Evolutionary conservation across 1,139 yeast genomes (phyloP).

Genomic region (Protomyces inundatus): DNA sequence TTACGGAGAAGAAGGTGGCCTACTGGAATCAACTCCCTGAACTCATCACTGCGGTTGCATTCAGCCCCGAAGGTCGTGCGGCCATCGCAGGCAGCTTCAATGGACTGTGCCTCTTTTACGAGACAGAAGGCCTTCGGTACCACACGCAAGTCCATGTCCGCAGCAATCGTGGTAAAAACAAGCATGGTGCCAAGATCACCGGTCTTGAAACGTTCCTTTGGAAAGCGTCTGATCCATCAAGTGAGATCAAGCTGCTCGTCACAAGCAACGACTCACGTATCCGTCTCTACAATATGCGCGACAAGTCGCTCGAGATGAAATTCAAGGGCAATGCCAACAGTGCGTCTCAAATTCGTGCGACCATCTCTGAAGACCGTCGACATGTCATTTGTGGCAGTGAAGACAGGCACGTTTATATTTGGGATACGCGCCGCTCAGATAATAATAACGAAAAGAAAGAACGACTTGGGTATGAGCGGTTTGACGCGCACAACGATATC

Average conservation of each 20-base stretch:
- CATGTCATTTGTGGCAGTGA: conserved; percentile 47
- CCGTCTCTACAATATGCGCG: conserved; percentile 57
- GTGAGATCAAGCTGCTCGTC: conserved; percentile 34
- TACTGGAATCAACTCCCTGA: conserved; percentile 44
- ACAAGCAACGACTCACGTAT: conserved; percentile 78
- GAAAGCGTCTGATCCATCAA: conserved; percentile 32
- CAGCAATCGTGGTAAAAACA: conserved; percentile 32
- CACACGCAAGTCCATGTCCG: conserved; percentile 53
- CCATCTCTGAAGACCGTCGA: conserved; percentile 51
- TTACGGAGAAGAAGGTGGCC: conserved; percentile 63
- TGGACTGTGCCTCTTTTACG: conserved; percentile 61
- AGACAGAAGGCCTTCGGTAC: conserved; percentile 59
- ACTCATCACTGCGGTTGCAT: conserved; percentile 62
- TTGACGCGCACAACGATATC: conserved; percentile 65
- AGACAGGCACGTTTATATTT: conserved; percentile 53
- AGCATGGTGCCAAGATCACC: conserved; percentile 49
- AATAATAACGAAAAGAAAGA: conserved; percentile 28
- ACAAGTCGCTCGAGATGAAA: conserved; percentile 56
- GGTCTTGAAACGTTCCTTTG: conserved; percentile 41
- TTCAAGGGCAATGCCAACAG: conserved; percentile 70
- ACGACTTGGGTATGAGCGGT: conserved; percentile 32
- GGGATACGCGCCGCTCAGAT: conserved; percentile 45
- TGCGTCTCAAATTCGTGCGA: conserved; percentile 66
- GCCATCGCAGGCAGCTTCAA: conserved; percentile 76
- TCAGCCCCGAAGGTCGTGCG: conserved; percentile 63